phyloP scores from a whole-genome alignment of 345 rosid species.

The Psidium guajava region DNA sequence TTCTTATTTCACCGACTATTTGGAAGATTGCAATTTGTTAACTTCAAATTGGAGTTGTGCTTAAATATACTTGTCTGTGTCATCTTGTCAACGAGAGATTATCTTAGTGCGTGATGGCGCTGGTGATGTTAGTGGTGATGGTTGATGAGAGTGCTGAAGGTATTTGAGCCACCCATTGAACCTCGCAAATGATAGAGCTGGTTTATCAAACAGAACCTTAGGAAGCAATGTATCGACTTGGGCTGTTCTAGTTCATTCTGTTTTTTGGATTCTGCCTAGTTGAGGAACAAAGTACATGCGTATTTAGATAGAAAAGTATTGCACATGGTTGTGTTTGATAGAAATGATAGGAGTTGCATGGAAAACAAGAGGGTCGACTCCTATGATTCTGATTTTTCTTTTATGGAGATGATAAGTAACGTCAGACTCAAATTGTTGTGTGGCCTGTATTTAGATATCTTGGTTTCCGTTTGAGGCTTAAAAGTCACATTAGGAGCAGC shows the following conservation, averaged over 20 bases:
- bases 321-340: background rate
- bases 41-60: background rate
- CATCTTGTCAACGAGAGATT: background rate
- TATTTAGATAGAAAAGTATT: background rate
- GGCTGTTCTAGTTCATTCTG: background rate
- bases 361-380: background rate
- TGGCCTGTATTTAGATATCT: background rate
- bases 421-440: background rate
- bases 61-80: background rate
- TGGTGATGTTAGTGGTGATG: background rate
- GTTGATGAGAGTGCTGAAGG: background rate
- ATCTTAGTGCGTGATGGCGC: background rate
- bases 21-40: slow-evolving; percentile 1
- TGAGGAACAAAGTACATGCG: background rate
- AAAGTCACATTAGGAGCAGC: background rate
- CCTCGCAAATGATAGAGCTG: background rate
- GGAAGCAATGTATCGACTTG: background rate
- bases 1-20: slow-evolving; percentile 9
- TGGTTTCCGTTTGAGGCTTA: background rate
- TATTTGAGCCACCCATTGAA: background rate
- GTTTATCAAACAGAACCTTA: background rate
- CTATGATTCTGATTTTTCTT: background rate
- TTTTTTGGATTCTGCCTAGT: background rate
- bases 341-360: background rate
- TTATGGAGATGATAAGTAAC: background rate